Evolutionary conservation across 192 early-diverging fungal genomes (phyloP), one percentile per base, ranked within the genome.

Genomic region (Coemansia sp.): DNA sequence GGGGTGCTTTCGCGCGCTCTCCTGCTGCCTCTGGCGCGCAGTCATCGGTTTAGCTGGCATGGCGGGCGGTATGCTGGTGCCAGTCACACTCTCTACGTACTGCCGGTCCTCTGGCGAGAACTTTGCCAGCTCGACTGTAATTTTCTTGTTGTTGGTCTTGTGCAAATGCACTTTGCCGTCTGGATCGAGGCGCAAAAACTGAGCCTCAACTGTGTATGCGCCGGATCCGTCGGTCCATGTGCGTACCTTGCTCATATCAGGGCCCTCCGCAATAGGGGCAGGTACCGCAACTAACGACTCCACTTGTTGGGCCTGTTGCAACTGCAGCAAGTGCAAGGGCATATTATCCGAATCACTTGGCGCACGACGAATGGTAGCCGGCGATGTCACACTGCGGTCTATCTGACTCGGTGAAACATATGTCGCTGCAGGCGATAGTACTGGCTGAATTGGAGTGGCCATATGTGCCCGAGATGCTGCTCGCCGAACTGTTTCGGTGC

Each of bases 201-300:
- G 88, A 8, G 97, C 97, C 36, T 98, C 93, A 2, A 97, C 95
- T 50, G 86, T 93, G 84, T 96, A 98, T 1, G 92, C 80, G 61
- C 95, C 96, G 4, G 93, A 88, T 29, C 90, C 85, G 74, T 99
- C 97, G 0, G 92, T 96, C 97, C 96, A 99, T 56, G 86, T 92
- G 46, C 97, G 88, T 27, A 93, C 84, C 44, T 93, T 91, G 46
- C 75, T 73, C 41, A 67, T 59, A 41, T 79, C 67, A 27, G 78
- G 71, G 5, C 75, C 70, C 9, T 29, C 39, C 6, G n/a, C n/a
- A 4, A n/a, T 35, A n/a, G 62, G n/a, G 14, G 41, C 53, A 33
- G 51, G 21, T 0, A 50, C 19, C 8, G 39, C 57, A 21, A 48
- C 44, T 17, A 21, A 42, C 17, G 29, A 13, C 34, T 36, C 56